A percentile compares a stretch with the other conserved stretches of the same genome.
phyloP scores from a whole-genome alignment of 371 early-diverging fungal species.

The Mortierella sp. region DNA sequence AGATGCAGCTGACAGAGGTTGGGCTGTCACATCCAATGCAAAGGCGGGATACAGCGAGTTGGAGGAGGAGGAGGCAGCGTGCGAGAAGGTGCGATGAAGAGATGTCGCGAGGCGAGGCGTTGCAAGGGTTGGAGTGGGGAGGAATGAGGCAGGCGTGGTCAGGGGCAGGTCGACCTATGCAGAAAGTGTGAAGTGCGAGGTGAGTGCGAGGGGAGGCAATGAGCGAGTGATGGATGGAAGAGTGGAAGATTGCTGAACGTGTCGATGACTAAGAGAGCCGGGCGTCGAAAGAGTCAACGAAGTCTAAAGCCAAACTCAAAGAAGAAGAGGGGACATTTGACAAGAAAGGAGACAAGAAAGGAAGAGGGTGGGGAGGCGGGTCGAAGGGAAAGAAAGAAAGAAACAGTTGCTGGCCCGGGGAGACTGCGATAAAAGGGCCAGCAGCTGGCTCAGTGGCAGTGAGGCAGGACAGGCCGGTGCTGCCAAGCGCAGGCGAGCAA shows the following conservation, averaged over 20 bases:
- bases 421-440: background rate
- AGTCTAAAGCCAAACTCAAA: too few species aligned
- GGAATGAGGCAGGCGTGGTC: background rate
- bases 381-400: background rate
- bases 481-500: background rate
- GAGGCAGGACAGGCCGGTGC: too few species aligned
- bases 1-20: background rate
- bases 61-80: too few species aligned
- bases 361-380: background rate
- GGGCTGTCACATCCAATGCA: background rate
- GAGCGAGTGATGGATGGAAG: background rate
- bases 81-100: too few species aligned
- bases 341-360: background rate
- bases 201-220: background rate
- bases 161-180: background rate
- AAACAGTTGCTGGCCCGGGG: background rate
- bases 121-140: background rate
- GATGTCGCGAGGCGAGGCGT: background rate
- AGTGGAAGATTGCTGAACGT: constrained; percentile 1
- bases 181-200: background rate
- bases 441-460: too few species aligned
- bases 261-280: constrained; percentile 1
- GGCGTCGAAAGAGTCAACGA: too few species aligned
- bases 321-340: background rate
- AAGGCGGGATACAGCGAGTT: too few species aligned